A percentile compares a stretch with the other conserved stretches of the same genome.
Evolutionary conservation across 768 basidiomycete genomes (phyloP).

Genomic region (Neoboletus subvelutipes): DNA sequence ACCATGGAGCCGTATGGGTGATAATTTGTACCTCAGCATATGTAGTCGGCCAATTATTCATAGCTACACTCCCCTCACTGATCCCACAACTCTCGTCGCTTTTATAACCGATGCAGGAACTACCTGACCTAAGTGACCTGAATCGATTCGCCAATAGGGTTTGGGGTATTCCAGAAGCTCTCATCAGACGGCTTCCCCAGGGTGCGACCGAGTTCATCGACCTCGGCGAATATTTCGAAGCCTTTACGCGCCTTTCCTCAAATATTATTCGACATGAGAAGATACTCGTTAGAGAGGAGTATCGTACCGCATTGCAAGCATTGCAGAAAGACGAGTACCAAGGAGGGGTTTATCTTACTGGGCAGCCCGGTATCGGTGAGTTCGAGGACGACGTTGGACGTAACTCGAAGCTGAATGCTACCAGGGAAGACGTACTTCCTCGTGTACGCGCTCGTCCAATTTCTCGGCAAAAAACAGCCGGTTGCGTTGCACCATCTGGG

Average conservation of each 20-base stretch:
- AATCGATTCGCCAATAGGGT: neutral
- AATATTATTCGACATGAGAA: neutral
- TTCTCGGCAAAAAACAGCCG: neutral
- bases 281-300: neutral
- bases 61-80: too few species aligned
- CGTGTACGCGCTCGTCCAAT: neutral
- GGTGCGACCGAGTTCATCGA: neutral
- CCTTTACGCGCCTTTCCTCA: neutral
- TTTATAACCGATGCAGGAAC: too few species aligned
- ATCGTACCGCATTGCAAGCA: neutral
- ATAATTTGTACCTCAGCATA: too few species aligned
- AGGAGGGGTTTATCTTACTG: neutral
- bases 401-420: too few species aligned
- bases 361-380: neutral
- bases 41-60: too few species aligned
- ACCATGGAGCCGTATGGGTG: too few species aligned
- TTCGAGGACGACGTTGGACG: neutral
- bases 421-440: conserved; percentile 3
- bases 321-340: neutral
- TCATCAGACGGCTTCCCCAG: neutral
- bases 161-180: neutral
- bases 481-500: neutral
- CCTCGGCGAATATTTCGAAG: neutral
- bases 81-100: too few species aligned
- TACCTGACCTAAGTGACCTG: neutral